Evolutionary conservation across 2,329 filamentous ascomycete genomes (phyloP), one percentile per base, ranked within the genome.

Genomic region (Penicillium sumatraense): DNA sequence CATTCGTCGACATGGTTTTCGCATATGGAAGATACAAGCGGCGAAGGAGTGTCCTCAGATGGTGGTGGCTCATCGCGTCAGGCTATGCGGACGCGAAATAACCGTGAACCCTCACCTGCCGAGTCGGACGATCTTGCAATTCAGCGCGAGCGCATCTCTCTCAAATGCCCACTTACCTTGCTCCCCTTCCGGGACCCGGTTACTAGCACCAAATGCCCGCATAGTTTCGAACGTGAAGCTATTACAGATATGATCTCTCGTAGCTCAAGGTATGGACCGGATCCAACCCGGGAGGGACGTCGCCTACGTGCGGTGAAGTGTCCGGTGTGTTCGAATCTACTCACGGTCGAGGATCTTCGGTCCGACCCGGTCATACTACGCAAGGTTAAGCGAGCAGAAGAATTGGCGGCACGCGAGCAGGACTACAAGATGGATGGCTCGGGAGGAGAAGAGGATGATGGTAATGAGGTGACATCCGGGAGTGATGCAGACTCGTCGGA

Each of bases 1-100:
- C 78, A 83, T 48, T 71, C 82, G 9, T 81, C 80, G 11, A 83
- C 83, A 10, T 90, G 87, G 87, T 89, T 90, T 67, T 67, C 74
- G 3, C 78, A 80, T 11, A 74, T 81, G 52, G 75, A 78, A 60
- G 78, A 79, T 20, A 52, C 33, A 14, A 27, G 14, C 11, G 38
- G 21, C 38, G 38, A 24, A 7, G 14, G 8, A 3, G 7, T 3
- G 10, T 2, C 14, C 5, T 26, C 66, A 33, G 40, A 57, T 36
- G 44, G 52, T 21, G 64, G 56, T 24, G 35, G 35, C 14, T 24
- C 56, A 29, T 52, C 29, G 27, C 36, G 10, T 4, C 54, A 54
- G 21, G 55, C 46, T 16, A 58, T 57, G 44, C 61, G 59, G 62
- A 72, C 42, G 16, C 42, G 42, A 31, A 46, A 46, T n/a, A 26